Evolutionary conservation across 495 filamentous ascomycete genomes (phyloP).

Genomic region (Lophiostoma macrostomum): DNA sequence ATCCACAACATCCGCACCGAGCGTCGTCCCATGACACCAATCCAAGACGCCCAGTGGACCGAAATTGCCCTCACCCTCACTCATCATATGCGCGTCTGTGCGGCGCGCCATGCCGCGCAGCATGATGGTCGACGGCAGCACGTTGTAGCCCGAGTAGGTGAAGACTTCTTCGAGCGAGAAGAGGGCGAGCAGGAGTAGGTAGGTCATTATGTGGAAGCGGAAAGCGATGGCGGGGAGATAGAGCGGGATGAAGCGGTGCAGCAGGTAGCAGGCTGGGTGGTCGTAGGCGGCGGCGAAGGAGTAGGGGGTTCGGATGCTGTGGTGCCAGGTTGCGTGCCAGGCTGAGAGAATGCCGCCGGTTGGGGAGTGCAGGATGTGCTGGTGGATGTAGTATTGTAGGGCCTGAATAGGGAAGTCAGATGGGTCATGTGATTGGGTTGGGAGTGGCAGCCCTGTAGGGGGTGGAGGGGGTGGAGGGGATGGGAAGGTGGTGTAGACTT

Average conservation of each 20-base stretch:
- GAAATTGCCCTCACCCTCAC: constrained; percentile 65
- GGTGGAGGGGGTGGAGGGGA: no score
- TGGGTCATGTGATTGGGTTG: no score
- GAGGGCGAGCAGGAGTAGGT: constrained; percentile 63
- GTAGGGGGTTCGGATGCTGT: constrained; percentile 60
- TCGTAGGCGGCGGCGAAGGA: constrained; percentile 71
- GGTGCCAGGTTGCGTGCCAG: constrained; percentile 64
- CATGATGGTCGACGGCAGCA: constrained; percentile 68
- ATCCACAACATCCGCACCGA: constrained; percentile 55
- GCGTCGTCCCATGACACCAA: constrained; percentile 67
- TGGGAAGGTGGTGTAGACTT: constrained; percentile 31
- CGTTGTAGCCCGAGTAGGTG: constrained; percentile 71
- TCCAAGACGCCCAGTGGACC: constrained; percentile 76
- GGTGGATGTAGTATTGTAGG: constrained; percentile 67
- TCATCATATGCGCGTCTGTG: constrained; percentile 64
- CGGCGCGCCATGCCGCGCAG: constrained; percentile 71
- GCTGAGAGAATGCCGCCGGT: constrained; percentile 38
- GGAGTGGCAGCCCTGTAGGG: no score
- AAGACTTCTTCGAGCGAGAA: constrained; percentile 75
- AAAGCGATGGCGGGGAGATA: constrained; percentile 66
- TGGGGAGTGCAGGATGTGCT: constrained; percentile 61
- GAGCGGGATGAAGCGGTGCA: constrained; percentile 66
- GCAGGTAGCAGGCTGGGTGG: constrained; percentile 70
- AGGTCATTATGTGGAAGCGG: constrained; percentile 76
- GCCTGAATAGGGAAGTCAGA: constrained; percentile 39